Percentiles rank a stretch among this genome's conserved stretches.
Conservation (phyloP, 345 rosid genomes). For the Boechera divaricarpa region DNA sequence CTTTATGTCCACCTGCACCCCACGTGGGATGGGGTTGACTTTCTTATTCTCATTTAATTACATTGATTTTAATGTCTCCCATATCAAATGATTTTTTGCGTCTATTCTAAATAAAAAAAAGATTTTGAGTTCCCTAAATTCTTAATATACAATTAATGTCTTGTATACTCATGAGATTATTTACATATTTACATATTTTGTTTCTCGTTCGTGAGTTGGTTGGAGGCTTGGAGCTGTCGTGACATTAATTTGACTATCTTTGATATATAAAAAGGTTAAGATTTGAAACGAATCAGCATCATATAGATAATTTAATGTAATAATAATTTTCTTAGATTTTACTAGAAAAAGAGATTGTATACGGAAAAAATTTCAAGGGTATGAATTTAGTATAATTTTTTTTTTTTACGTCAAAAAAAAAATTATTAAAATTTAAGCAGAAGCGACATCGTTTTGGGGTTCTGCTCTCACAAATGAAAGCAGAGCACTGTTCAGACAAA, state of each 20-base stretch:
- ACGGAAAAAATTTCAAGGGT: no score
- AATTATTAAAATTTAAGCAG: no score
- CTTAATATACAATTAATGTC: neutral
- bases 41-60: conserved; percentile 16
- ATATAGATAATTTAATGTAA: no score
- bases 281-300: neutral
- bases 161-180: neutral
- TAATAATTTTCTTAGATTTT: no score
- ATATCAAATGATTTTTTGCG: conserved; percentile 22
- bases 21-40: conserved; percentile 34
- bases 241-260: neutral
- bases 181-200: neutral
- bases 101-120: neutral
- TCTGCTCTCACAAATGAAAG: no score
- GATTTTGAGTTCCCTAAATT: neutral
- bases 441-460: no score
- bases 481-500: no score
- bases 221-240: conserved; percentile 3
- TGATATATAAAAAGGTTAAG: neutral
- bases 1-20: conserved; percentile 14
- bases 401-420: no score
- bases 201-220: conserved; percentile 11
- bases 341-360: neutral
- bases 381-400: no score
- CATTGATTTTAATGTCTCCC: conserved; percentile 34